phyloP scores from a whole-genome alignment of 208 protist genomes.

The Blastocrithidia nonstop region DNA sequence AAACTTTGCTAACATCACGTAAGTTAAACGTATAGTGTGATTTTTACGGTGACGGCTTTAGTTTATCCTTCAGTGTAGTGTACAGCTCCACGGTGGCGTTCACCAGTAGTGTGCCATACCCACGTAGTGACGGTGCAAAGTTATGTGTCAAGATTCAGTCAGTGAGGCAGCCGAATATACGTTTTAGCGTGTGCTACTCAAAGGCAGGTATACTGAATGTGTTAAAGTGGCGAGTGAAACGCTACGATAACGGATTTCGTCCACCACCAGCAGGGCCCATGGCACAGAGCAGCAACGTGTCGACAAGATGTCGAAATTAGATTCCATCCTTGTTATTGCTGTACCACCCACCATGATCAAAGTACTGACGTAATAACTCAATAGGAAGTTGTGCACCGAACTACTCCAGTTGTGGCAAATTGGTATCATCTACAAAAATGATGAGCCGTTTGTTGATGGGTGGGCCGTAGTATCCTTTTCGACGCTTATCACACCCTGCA shows the following conservation, averaged over 20 bases:
- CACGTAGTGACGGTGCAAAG: constrained; percentile 36
- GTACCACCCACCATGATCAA: constrained; percentile 94
- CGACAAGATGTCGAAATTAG: constrained; percentile 78
- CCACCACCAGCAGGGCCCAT: constrained; percentile 93
- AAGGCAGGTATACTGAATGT: constrained; percentile 82
- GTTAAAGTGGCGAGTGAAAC: constrained; percentile 94
- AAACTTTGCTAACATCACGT: constrained; percentile 91
- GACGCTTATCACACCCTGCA: constrained; percentile 86
- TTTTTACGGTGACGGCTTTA: constrained; percentile 95
- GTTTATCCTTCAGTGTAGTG: constrained; percentile 74
- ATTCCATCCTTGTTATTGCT: constrained; percentile 87
- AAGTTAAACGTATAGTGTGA: constrained; percentile 98
- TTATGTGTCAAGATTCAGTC: constrained; percentile 84
- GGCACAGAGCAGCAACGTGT: constrained; percentile 85
- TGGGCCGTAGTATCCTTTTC: constrained; percentile 91
- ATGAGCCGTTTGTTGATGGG: constrained; percentile 89
- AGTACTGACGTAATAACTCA: constrained; percentile 92
- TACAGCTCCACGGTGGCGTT: constrained; percentile 87
- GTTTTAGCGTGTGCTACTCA: constrained; percentile 76
- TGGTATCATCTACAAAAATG: constrained; percentile 94
- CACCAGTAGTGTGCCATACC: constrained; percentile 50
- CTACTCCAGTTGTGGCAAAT: constrained; percentile 91
- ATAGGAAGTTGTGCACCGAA: constrained; percentile 94
- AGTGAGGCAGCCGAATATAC: constrained; percentile 86
- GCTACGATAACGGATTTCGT: constrained; percentile 86